Evolutionary conservation across 345 rosid genomes (phyloP), one percentile per base, ranked within the genome.

Genomic region (Hevea brasiliensis): DNA sequence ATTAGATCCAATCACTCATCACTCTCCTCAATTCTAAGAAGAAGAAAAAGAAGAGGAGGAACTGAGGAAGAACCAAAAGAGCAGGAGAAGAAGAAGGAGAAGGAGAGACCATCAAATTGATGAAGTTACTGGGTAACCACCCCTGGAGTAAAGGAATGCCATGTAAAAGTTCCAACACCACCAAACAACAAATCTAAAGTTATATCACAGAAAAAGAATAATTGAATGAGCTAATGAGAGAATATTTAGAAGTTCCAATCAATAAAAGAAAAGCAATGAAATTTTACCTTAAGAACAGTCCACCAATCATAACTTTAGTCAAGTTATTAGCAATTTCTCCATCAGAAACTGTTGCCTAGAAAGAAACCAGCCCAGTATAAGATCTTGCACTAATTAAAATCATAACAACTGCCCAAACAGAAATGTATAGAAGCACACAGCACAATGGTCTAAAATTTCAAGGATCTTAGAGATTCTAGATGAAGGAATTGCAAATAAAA

Each of bases 271-370:
- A 17, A 27, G 50, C 24, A 54, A 61, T 29, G 47, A 79, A 75
- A 8, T 1, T 41, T 83, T 79, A 92, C 99, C 99, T 92, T 76
- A 95, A 81, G 83, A 95, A 95, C 48, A 92, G 74, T 55, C 99
- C 99, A 70, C 92, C 89, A 61, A 95, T 74, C 84, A 81, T 71
- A 76, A 92, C 82, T 76, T 79, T 92, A 18, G 98, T 91, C 90
- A 93, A 85, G 77, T 85, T 85, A 72, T 83, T 91, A 60, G 92
- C 87, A 72, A 47, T 80, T 77, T 90, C 94, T 74, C 98, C 99
- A 74, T 91, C 94, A 37, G 94, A 87, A 83, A 91, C 93, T 87
- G 93, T 90, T 59, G 98, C 91, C 99, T 95, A 92, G 68, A 68
- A 32, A 84, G 65, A 74, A 61, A 68, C 61, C 47, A 71, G 20